Evolutionary conservation across 352 stramenopile genomes (phyloP).

Genomic region (Globisporangium apiculatum): DNA sequence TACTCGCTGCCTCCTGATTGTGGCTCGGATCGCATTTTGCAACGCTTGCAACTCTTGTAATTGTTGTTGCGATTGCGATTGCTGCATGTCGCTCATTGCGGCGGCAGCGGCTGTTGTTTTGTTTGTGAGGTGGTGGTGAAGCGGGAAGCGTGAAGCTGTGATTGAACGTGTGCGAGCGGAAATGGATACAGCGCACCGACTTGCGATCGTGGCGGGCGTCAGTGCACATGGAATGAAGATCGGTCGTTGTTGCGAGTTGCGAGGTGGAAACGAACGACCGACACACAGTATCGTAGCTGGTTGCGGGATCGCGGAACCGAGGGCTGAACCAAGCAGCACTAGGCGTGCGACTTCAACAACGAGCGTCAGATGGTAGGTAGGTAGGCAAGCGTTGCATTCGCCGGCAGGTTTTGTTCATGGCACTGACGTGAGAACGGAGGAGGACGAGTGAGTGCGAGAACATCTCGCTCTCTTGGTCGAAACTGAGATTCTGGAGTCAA

Average conservation of each 20-base stretch:
- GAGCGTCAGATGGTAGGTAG: no score
- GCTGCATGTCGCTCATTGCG: neutral
- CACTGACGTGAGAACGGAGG: neutral
- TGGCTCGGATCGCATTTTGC: no score
- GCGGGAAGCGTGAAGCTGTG: neutral
- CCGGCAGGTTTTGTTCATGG: neutral
- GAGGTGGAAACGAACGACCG: neutral
- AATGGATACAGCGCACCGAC: neutral
- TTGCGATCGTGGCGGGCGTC: neutral
- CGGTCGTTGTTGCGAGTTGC: neutral
- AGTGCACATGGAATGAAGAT: neutral
- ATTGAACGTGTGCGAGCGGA: neutral
- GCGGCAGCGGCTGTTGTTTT: neutral
- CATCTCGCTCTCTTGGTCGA: constrained; percentile 1
- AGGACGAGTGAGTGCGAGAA: neutral
- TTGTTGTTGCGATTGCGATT: no score
- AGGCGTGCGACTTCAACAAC: neutral
- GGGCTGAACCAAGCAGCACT: neutral
- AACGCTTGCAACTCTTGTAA: no score
- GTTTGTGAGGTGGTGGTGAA: neutral
- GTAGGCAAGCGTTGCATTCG: neutral
- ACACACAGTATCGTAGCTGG: no score
- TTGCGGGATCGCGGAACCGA: no score
- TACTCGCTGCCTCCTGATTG: no score
- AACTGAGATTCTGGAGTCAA: neutral